Conservation (phyloP, 352 stramenopile species). For the Pythium phragmiticola region DNA sequence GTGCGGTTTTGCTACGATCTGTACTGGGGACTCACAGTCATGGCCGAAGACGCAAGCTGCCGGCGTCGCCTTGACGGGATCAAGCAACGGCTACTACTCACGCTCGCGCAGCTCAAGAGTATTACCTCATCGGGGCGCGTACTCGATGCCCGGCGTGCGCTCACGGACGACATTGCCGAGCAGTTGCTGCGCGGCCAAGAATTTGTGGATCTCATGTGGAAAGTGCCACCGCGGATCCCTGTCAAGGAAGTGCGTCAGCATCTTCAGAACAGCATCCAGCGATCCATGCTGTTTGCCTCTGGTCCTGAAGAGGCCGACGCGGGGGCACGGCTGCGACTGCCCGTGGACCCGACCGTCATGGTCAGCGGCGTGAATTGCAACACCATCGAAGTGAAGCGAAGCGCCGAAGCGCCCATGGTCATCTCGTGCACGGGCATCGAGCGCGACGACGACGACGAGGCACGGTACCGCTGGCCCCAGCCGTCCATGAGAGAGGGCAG, state of each 20-base stretch:
- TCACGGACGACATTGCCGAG: slow-evolving; percentile 63
- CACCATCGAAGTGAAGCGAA: slow-evolving; percentile 79
- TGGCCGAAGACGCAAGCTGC: slow-evolving; percentile 71
- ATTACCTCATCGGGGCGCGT: slow-evolving; percentile 44
- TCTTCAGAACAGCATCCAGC: slow-evolving; percentile 50
- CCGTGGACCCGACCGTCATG: slow-evolving; percentile 73
- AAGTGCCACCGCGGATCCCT: slow-evolving; percentile 68
- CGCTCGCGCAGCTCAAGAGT: slow-evolving; percentile 63
- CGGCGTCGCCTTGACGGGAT: slow-evolving; percentile 82
- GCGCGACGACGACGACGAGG: slow-evolving; percentile 63
- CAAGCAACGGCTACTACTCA: slow-evolving; percentile 75
- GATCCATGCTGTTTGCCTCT: slow-evolving; percentile 42
- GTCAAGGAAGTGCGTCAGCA: slow-evolving; percentile 53
- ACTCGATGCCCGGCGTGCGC: slow-evolving; percentile 28
- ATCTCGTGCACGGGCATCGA: slow-evolving; percentile 77
- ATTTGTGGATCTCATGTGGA: slow-evolving; percentile 82
- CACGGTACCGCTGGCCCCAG: slow-evolving; percentile 10
- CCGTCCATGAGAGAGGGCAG: slow-evolving; percentile 29
- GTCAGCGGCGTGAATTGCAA: slow-evolving; percentile 68
- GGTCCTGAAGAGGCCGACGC: not conserved
- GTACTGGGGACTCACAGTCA: slow-evolving; percentile 84
- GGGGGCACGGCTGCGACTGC: slow-evolving; percentile 46
- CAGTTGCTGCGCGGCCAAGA: slow-evolving; percentile 84
- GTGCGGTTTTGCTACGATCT: slow-evolving; percentile 85
- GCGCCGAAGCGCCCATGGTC: slow-evolving; percentile 78